Evolutionary conservation across 345 rosid species (phyloP).

Genomic region (Ailanthus altissimus): DNA sequence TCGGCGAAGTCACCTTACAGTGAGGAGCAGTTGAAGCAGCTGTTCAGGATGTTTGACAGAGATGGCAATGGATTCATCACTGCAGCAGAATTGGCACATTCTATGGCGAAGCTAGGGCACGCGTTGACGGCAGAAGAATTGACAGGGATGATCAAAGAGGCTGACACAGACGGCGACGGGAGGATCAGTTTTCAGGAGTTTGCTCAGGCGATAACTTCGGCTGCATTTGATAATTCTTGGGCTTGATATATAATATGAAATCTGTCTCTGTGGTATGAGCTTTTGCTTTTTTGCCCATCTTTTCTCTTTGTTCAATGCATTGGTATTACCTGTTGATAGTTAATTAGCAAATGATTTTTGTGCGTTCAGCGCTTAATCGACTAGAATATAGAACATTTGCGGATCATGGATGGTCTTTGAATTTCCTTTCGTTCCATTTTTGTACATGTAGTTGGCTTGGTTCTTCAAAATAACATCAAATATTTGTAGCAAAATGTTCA

Average conservation of each 20-base stretch:
- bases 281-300: background rate
- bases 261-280: slow-evolving; percentile 12
- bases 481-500: too few species aligned
- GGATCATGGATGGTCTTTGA: background rate
- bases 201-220: slow-evolving; percentile 74
- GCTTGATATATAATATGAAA: slow-evolving; percentile 27
- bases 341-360: background rate
- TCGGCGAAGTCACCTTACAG: slow-evolving; percentile 69
- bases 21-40: slow-evolving; percentile 62
- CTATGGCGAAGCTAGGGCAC: slow-evolving; percentile 87
- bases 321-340: background rate
- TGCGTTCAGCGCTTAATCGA: background rate
- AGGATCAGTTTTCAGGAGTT: slow-evolving; percentile 81
- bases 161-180: slow-evolving; percentile 92
- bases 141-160: slow-evolving; percentile 94
- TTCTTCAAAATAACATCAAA: too few species aligned
- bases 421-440: too few species aligned
- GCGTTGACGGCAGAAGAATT: slow-evolving; percentile 77
- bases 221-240: slow-evolving; percentile 89
- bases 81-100: slow-evolving; percentile 79
- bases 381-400: background rate
- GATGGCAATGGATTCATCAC: slow-evolving; percentile 83
- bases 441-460: too few species aligned
- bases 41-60: slow-evolving; percentile 74
- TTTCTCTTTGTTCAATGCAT: background rate